Evolutionary conservation across 2,329 filamentous ascomycete genomes (phyloP).

Genomic region (Colletotrichum euphorbiae): DNA sequence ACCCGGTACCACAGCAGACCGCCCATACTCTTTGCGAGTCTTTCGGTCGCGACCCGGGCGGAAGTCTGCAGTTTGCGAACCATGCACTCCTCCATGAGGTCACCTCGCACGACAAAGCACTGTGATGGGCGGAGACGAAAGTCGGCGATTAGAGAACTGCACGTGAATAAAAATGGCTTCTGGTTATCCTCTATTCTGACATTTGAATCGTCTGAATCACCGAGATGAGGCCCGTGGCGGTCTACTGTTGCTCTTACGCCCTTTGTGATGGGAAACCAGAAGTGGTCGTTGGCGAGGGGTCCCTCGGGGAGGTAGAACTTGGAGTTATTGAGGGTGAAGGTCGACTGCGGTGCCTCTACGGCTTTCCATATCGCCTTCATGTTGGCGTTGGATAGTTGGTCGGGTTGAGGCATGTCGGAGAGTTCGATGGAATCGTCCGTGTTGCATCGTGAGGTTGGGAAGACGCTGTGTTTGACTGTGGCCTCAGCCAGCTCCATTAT

Average conservation of each 20-base stretch:
- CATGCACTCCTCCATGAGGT: conserved; percentile 3
- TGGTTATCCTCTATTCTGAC: background rate
- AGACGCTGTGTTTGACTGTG: background rate
- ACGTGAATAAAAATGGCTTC: background rate
- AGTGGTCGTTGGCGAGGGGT: conserved; percentile 9
- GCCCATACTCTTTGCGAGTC: conserved; percentile 16
- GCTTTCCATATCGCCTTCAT: conserved; percentile 2
- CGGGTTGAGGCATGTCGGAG: background rate
- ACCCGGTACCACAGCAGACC: conserved; percentile 6
- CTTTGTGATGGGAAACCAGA: conserved; percentile 8
- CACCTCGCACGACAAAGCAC: conserved; percentile 1
- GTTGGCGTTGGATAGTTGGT: background rate
- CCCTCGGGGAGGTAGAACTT: conserved; percentile 25
- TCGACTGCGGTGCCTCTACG: conserved; percentile 13
- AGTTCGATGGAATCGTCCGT: background rate
- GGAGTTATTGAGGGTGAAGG: conserved; percentile 12
- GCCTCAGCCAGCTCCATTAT: background rate
- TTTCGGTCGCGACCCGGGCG: background rate
- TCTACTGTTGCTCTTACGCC: conserved; percentile 1
- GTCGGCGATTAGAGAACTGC: background rate
- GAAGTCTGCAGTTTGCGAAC: conserved; percentile 1
- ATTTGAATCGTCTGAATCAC: background rate
- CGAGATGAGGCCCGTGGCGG: background rate
- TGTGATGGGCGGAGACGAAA: background rate
- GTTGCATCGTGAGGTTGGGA: background rate